A percentile compares a stretch with the other conserved stretches of the same genome.
phyloP scores from a whole-genome alignment of 73 alveolate genomes.

The Paramecium caudatum region DNA sequence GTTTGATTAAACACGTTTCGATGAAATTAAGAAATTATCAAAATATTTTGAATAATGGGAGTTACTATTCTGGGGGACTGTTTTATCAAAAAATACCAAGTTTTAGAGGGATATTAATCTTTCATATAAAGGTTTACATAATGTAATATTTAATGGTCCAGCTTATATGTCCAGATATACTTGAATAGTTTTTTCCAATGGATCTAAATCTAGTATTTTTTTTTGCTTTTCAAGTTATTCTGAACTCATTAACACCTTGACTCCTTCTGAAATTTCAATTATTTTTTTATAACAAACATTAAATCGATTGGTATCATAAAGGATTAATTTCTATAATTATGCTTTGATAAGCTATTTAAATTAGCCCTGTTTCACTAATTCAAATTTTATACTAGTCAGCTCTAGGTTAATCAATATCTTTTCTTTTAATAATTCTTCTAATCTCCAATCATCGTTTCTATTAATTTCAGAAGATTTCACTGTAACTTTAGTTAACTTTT shows the following conservation, averaged over 20 bases:
- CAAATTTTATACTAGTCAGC: slow-evolving; percentile 1
- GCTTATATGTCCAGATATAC: slow-evolving; percentile 40
- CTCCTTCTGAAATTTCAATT: slow-evolving; percentile 63
- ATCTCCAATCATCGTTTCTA: slow-evolving; percentile 58
- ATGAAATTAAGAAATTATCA: slow-evolving; percentile 39
- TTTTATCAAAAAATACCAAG: slow-evolving; percentile 54
- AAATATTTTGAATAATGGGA: slow-evolving; percentile 36
- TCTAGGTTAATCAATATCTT: slow-evolving; percentile 38
- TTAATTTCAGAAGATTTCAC: slow-evolving; percentile 3
- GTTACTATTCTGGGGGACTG: not conserved
- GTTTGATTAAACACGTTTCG: slow-evolving; percentile 53
- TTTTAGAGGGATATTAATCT: slow-evolving; percentile 38
- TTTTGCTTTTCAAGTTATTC: slow-evolving; percentile 57
- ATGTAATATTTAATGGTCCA: slow-evolving; percentile 46
- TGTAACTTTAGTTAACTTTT: slow-evolving; percentile 45
- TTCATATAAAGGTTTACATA: slow-evolving; percentile 62
- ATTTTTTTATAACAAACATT: slow-evolving; percentile 14
- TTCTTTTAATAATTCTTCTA: slow-evolving; percentile 60
- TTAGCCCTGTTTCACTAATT: slow-evolving; percentile 56
- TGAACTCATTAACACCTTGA: slow-evolving; percentile 59
- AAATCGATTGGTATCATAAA: slow-evolving; percentile 42
- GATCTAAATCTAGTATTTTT: slow-evolving; percentile 58
- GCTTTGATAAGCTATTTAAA: slow-evolving; percentile 53
- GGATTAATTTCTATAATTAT: not conserved
- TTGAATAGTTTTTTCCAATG: slow-evolving; percentile 56